Percentiles rank a stretch among this genome's conserved stretches.
Evolutionary conservation across 306 rosid genomes (phyloP).

Genomic region (Rosa chinensis): DNA sequence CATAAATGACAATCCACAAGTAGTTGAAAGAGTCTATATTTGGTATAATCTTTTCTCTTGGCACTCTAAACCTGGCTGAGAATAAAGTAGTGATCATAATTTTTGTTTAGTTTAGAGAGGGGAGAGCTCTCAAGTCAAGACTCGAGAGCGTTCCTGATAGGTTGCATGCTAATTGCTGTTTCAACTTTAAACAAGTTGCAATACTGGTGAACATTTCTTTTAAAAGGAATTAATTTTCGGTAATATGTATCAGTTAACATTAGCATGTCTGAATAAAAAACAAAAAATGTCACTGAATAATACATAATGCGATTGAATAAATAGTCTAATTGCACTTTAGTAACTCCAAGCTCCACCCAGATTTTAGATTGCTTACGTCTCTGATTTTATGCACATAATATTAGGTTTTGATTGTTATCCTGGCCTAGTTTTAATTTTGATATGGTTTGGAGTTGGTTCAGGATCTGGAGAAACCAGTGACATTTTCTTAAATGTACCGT

Average conservation of each 20-base stretch:
- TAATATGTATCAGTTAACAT: neutral
- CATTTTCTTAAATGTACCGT: slow-evolving; percentile 1
- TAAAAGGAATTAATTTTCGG: neutral
- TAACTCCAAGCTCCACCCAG: neutral
- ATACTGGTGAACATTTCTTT: neutral
- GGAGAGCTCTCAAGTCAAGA: neutral
- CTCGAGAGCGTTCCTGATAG: neutral
- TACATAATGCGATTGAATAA: neutral
- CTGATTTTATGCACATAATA: neutral
- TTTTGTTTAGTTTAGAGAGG: neutral
- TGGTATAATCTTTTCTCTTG: neutral
- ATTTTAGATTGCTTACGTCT: neutral
- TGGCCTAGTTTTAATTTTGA: neutral
- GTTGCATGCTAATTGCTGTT: neutral
- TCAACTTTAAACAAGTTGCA: neutral
- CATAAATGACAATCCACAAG: neutral
- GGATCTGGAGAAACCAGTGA: neutral
- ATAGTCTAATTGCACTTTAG: neutral
- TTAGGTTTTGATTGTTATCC: neutral
- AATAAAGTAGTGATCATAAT: neutral
- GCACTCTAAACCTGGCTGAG: neutral
- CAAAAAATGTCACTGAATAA: neutral
- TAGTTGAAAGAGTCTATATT: neutral
- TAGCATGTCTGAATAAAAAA: neutral
- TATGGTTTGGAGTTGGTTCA: neutral